A percentile compares a stretch with the other conserved stretches of the same genome.
phyloP scores from a whole-genome alignment of 768 basidiomycete genomes.

The Lactarius vividus region DNA sequence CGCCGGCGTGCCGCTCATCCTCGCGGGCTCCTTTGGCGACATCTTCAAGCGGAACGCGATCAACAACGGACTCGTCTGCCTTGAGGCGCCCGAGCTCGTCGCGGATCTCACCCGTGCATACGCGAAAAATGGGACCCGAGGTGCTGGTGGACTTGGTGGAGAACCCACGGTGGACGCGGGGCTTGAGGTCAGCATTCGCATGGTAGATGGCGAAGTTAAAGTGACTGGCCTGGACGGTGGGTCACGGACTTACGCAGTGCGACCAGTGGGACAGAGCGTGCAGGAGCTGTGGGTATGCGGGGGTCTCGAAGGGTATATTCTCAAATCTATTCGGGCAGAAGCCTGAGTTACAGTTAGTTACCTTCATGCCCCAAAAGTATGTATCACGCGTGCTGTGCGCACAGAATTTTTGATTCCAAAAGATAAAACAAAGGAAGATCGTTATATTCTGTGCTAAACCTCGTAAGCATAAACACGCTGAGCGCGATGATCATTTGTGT shows the following conservation, averaged over 20 bases:
- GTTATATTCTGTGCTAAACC: not conserved
- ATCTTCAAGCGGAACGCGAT: constrained; percentile 99
- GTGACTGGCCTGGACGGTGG: constrained; percentile 44
- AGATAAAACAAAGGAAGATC: not conserved
- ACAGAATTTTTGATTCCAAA: not conserved
- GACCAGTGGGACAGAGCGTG: constrained; percentile 86
- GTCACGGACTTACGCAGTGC: constrained; percentile 59
- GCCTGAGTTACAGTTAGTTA: not conserved
- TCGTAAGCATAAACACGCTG: not conserved
- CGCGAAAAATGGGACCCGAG: constrained; percentile 70
- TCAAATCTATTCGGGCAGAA: constrained; percentile 59
- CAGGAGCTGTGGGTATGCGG: constrained; percentile 98
- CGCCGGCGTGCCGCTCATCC: constrained; percentile 87
- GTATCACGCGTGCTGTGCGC: not conserved
- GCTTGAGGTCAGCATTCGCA: constrained; percentile 60
- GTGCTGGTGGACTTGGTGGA: constrained; percentile 74
- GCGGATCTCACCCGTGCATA: constrained; percentile 74
- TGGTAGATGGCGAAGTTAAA: constrained; percentile 65
- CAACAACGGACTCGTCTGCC: constrained; percentile 95
- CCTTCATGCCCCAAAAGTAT: not conserved
- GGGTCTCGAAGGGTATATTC: constrained; percentile 88
- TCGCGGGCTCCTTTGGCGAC: constrained; percentile 98
- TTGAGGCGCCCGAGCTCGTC: constrained; percentile 90
- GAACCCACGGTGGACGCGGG: constrained; percentile 82
- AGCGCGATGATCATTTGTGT: not conserved